These are phyloP conservation scores for Hymenoscyphus infarciens DNA, from an alignment of 2,329 filamentous ascomycete genomes.

Conservation along the genomic window DNA sequence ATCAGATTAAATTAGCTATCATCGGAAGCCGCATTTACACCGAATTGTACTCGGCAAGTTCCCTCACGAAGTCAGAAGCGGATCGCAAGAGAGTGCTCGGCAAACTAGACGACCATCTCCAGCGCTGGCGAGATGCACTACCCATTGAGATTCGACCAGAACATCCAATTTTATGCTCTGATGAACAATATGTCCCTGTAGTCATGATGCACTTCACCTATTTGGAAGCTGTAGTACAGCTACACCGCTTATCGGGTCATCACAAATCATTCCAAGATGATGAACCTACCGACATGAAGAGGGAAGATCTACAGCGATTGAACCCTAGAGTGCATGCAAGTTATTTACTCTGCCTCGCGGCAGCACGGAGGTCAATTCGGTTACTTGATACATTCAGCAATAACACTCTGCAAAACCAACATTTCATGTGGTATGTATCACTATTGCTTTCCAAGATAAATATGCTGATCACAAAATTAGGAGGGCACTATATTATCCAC, in stretches of 20 bases:
- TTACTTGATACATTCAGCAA: constrained; percentile 20
- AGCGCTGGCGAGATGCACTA: constrained; percentile 26
- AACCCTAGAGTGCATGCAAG: constrained; percentile 26
- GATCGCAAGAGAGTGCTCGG: constrained; percentile 25
- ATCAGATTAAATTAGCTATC: constrained; percentile 21
- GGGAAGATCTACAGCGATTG: constrained; percentile 13
- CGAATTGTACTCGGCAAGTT: constrained; percentile 28
- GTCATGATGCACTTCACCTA: constrained; percentile 29
- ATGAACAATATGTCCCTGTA: constrained; percentile 20
- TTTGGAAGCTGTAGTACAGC: constrained; percentile 23
- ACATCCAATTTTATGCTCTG: constrained; percentile 20
- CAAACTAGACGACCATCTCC: constrained; percentile 26
- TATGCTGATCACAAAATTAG: constrained; percentile 15
- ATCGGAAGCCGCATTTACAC: constrained; percentile 26
- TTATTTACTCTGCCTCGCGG: constrained; percentile 22
- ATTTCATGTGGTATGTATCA: constrained; percentile 20
- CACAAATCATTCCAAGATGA: constrained; percentile 16
- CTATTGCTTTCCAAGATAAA: constrained; percentile 14
- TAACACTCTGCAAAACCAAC: constrained; percentile 16
- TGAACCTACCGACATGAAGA: constrained; percentile 9
- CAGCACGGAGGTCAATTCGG: constrained; percentile 24
- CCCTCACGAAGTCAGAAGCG: constrained; percentile 24
- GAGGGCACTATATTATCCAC: constrained; percentile 68
- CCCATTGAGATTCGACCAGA: constrained; percentile 29
- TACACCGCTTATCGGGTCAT: constrained; percentile 25